phyloP scores from a whole-genome alignment of 2,329 filamentous ascomycete genomes.

The Aplosporella prunicola region DNA sequence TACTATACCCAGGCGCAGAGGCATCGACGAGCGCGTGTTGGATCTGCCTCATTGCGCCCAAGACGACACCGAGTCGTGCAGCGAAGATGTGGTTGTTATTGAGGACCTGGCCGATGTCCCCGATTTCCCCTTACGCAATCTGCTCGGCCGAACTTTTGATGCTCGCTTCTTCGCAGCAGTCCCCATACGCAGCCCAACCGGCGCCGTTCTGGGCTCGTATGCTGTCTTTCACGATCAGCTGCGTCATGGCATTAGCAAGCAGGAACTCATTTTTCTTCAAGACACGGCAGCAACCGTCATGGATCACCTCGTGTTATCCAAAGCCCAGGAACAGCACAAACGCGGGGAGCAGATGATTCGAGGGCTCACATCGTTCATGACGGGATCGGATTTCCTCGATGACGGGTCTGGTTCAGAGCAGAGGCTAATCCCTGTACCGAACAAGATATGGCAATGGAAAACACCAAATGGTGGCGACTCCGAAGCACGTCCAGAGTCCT shows the following conservation, averaged over 20 bases:
- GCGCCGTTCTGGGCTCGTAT: conserved; percentile 19
- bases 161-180: conserved; percentile 25
- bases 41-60: not conserved
- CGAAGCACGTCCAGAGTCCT: too few relatives aligned
- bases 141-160: conserved; percentile 6
- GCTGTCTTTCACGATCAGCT: conserved; percentile 19
- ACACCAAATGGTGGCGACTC: too few relatives aligned
- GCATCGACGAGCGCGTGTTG: conserved; percentile 20
- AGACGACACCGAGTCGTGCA: too few relatives aligned
- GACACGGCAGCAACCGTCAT: conserved; percentile 21
- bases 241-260: conserved; percentile 14
- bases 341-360: conserved; percentile 23
- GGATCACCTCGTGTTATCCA: conserved; percentile 17
- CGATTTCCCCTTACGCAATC: conserved; percentile 13
- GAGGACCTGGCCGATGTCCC: conserved; percentile 3
- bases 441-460: too few relatives aligned
- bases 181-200: conserved; percentile 17
- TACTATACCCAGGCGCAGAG: conserved; percentile 24
- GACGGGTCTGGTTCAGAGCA: too few relatives aligned
- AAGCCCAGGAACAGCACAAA: conserved; percentile 12
- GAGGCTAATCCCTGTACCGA: too few relatives aligned
- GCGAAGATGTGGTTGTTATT: not conserved
- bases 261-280: conserved; percentile 21
- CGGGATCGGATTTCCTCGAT: too few relatives aligned
- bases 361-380: conserved; percentile 22